These are phyloP conservation scores for Didymosphaeria variabile DNA, from an alignment of 2,329 filamentous ascomycete species.

Conservation along the genomic window DNA sequence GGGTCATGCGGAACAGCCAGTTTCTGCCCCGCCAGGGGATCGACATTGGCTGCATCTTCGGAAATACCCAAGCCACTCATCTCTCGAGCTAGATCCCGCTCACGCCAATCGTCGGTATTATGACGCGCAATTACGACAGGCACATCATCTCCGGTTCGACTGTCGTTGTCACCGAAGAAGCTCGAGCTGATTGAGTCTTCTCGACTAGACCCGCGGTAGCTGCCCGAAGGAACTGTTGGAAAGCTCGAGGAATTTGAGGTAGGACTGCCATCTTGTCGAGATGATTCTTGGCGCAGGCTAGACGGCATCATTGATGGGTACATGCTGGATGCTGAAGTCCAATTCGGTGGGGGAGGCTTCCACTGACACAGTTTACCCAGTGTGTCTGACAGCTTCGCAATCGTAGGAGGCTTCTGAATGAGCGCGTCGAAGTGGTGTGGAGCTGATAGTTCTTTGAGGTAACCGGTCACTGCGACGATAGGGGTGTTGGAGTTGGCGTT, in stretches of 20 bases:
- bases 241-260: constrained; percentile 81
- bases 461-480: constrained; percentile 95
- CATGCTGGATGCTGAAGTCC: constrained; percentile 52
- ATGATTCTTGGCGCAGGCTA: constrained; percentile 70
- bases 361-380: constrained; percentile 90
- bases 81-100: constrained; percentile 59
- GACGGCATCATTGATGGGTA: constrained; percentile 63
- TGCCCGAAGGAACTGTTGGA: constrained; percentile 74
- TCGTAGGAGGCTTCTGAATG: constrained; percentile 95
- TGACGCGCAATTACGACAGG: constrained; percentile 79
- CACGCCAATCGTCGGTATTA: constrained; percentile 79
- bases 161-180: constrained; percentile 86
- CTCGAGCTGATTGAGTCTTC: constrained; percentile 91
- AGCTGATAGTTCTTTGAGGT: constrained; percentile 95
- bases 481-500: constrained; percentile 94
- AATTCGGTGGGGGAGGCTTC: constrained; percentile 78
- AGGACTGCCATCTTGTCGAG: constrained; percentile 79
- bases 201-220: constrained; percentile 80
- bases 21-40: constrained; percentile 43
- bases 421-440: constrained; percentile 95
- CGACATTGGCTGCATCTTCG: constrained; percentile 63
- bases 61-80: constrained; percentile 79
- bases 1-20: constrained; percentile 47
- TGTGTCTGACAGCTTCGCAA: constrained; percentile 88
- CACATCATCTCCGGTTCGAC: constrained; percentile 76